phyloP scores from a whole-genome alignment of 2,329 filamentous ascomycete genomes.

The Epicoccum sorghinum region DNA sequence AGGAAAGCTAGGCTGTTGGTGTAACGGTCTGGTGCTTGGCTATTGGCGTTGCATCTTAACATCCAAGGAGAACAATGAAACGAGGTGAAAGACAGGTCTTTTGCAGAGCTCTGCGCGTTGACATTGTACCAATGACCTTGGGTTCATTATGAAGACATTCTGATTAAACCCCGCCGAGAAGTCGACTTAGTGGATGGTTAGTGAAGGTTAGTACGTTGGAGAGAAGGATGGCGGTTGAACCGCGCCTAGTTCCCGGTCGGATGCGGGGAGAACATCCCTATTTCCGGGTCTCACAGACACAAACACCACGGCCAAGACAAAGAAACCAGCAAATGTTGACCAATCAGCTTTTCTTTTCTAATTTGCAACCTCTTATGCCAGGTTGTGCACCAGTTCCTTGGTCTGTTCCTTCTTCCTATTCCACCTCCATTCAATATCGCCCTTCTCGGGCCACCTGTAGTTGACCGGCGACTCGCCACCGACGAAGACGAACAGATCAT shows the following conservation, averaged over 20 bases:
- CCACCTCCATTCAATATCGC: slow-evolving; percentile 29
- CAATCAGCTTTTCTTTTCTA: background rate
- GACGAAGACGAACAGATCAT: slow-evolving; percentile 40
- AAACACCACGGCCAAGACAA: background rate
- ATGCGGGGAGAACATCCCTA: slow-evolving; percentile 11
- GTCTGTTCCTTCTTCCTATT: slow-evolving; percentile 22
- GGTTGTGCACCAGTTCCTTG: slow-evolving; percentile 22
- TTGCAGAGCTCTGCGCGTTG: background rate
- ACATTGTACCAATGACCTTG: background rate
- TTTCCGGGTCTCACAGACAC: slow-evolving; percentile 5
- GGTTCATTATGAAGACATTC: background rate
- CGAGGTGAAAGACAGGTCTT: background rate
- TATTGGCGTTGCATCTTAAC: background rate
- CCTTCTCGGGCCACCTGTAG: slow-evolving; percentile 35
- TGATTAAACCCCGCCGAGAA: background rate
- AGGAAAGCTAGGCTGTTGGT: background rate
- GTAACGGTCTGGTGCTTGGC: background rate
- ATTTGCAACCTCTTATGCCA: background rate
- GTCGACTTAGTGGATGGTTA: background rate
- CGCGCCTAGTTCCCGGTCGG: slow-evolving; percentile 4
- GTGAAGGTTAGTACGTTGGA: background rate
- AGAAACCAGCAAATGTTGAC: too few species aligned
- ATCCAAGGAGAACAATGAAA: background rate
- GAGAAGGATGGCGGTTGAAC: background rate
- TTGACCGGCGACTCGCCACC: slow-evolving; percentile 40